Evolutionary conservation across 1,139 yeast species (phyloP), one percentile per base, ranked within the genome.

Genomic region (Lodderomyces jiufengensis): DNA sequence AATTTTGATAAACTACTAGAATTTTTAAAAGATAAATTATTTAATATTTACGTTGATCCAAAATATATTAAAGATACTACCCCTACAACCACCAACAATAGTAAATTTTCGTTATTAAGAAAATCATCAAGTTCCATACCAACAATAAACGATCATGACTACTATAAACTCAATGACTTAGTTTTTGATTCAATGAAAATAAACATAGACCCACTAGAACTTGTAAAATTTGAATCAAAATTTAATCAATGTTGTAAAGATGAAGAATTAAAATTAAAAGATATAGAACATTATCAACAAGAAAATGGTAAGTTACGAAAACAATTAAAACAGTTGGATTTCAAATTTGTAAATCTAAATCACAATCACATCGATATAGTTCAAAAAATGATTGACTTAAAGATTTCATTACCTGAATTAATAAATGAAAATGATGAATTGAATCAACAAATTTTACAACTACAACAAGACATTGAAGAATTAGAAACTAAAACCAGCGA

Each of bases 121-220:
- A 33, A 31, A 24, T 14, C 34, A 9, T 11, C 29, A 11, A 11
- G n/a, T 26, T 8, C 15, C 14, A 11, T 11, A 5, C 29, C 29
- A 8, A 9, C 31, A 9, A 57, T 28, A n/a, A 24, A 24, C 11
- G 24, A 23, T 16, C 5, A 9, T 3, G 16, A 23, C 10, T 60
- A 69, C 36, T 86, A 85, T 54, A 70, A 76, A 41, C 77, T 86
- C 32, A 81, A 85, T 51, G 77, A 76, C 32, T 73, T 92, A 46
- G 94, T 92, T n/a, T 59, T 59, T 7, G 95, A 87, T 55, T 85
- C 97, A 0, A 79, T 84, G 73, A 66, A 68, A 24, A 74, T 88
- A 32, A 76, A 80, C 44, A 66, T 92, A 23, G 69, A 81, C 20
- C 96, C 97, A 7, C 67, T 81, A 13, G 77, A 81, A 6, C 64